Evolutionary conservation across 768 basidiomycete species (phyloP).

Genomic region (Termitomyces heimii): DNA sequence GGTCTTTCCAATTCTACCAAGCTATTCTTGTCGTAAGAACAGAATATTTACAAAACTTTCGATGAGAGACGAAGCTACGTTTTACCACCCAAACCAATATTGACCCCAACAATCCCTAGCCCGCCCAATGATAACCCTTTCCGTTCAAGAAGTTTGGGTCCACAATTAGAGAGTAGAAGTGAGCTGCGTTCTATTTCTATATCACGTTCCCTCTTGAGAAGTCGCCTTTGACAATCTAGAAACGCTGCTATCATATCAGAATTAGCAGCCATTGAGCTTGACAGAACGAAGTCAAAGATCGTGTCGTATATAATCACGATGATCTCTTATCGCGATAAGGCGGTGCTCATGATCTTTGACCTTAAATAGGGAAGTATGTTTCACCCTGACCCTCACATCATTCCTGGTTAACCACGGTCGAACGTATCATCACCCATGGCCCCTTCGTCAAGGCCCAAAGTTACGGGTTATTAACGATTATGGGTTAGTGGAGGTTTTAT

Average conservation of each 20-base stretch:
- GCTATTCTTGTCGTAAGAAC: constrained; percentile 41
- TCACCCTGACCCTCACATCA: too few species aligned
- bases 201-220: constrained; percentile 68
- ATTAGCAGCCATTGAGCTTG: constrained; percentile 23
- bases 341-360: too few species aligned
- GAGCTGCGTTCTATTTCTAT: constrained; percentile 83
- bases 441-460: background rate
- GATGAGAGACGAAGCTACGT: constrained; percentile 45
- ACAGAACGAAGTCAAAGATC: background rate
- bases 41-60: constrained; percentile 5
- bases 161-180: constrained; percentile 76
- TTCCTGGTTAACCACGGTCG: too few species aligned
- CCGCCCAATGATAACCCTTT: constrained; percentile 78
- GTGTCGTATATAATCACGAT: background rate
- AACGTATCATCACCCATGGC: background rate
- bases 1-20: constrained; percentile 85
- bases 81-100: constrained; percentile 88
- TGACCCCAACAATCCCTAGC: constrained; percentile 64
- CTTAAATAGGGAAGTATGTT: too few species aligned
- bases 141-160: constrained; percentile 80
- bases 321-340: too few species aligned
- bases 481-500: background rate
- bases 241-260: constrained; percentile 48
- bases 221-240: constrained; percentile 56
- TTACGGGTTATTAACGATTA: background rate